These are phyloP conservation scores for Dipodascus geniculatus DNA, from an alignment of 805 yeast species.

Conservation along the genomic window DNA sequence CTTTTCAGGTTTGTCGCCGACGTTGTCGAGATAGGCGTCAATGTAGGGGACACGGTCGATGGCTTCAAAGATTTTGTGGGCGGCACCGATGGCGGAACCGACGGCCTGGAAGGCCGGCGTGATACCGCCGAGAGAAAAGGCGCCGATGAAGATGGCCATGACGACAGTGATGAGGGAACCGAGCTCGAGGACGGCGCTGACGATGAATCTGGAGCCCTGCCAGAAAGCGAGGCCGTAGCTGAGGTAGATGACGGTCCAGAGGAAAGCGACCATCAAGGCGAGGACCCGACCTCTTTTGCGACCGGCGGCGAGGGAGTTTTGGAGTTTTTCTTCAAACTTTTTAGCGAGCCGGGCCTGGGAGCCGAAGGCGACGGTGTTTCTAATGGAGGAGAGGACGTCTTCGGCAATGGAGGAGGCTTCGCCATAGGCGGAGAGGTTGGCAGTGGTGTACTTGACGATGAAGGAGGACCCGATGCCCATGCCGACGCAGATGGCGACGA, in stretches of 20 bases:
- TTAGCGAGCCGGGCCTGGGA: slow-evolving; percentile 26
- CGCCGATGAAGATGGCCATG: slow-evolving; percentile 32
- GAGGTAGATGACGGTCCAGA: slow-evolving; percentile 27
- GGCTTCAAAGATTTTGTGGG: slow-evolving; percentile 30
- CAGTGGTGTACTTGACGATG: slow-evolving; percentile 20
- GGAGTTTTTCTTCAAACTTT: slow-evolving; percentile 23
- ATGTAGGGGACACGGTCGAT: slow-evolving; percentile 32
- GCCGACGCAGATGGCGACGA: slow-evolving; percentile 21
- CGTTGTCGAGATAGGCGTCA: slow-evolving; percentile 22
- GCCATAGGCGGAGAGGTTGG: slow-evolving; percentile 18
- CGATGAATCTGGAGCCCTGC: slow-evolving; percentile 32
- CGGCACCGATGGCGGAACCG: slow-evolving; percentile 30
- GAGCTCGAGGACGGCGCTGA: slow-evolving; percentile 21
- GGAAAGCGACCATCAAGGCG: slow-evolving; percentile 26
- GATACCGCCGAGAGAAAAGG: slow-evolving; percentile 30
- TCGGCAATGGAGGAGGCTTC: slow-evolving; percentile 30
- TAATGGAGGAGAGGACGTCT: slow-evolving; percentile 30
- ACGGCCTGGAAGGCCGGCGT: slow-evolving; percentile 30
- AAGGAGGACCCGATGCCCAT: slow-evolving; percentile 23
- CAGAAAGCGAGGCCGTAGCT: slow-evolving; percentile 32
- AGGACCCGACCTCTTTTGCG: slow-evolving; percentile 20
- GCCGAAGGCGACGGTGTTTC: slow-evolving; percentile 33
- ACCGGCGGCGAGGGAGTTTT: slow-evolving; percentile 17
- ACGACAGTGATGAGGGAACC: slow-evolving; percentile 28
- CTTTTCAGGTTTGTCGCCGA: slow-evolving; percentile 16